Base-by-base conservation (phyloP, 305 asterid genomes). In the Fraxinus baroniana region DNA sequence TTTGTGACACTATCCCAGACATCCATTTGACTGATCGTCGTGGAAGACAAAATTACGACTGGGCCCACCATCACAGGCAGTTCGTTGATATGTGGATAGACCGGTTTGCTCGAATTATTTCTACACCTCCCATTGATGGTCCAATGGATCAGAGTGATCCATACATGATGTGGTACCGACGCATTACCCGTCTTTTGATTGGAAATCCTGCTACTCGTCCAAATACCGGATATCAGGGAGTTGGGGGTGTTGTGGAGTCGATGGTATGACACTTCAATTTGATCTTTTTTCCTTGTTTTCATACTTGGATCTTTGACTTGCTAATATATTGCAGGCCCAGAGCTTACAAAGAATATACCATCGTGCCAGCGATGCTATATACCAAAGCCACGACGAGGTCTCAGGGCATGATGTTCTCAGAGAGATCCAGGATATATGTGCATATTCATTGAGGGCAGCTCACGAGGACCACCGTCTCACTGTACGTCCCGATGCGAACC, bases 141-240 rank as follows among this genome's bases (percentile, higher is more conserved):
- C 86, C 84, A 33, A 81, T 90, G 86, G 90, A 88, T 79, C 89
- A 83, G 79, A 87, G 84, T 52, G 89, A 92, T 87, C 91, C 93
- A 13, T 94, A 92, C 86, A 91, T 91, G 94, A 72, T 87, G 78
- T 92, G 98, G 98, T 94, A 90, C 88, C 78, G 91, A 74, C 85
- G 87, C 78, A 89, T 91, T 57, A 94, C 98, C 46, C 93, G 98
- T 70, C 83, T 88, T 66, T 87, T 91, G 86, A 92, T 94, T 79
- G 97, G 96, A 79, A 92, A 91, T 86, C 98, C 97, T 17, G 94
- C 92, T 35, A 83, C 88, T 84, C 92, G 94, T 76, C 87, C 93
- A 64, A 92, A 89, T 78, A 85, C 86, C 0, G 94, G 92, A 55
- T 92, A 89, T 87, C 93, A 88, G 79, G 91, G 90, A 81, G 90